Evolutionary conservation across 345 rosid genomes (phyloP), one percentile per base, ranked within the genome.

Genomic region (Erodium maritimum): DNA sequence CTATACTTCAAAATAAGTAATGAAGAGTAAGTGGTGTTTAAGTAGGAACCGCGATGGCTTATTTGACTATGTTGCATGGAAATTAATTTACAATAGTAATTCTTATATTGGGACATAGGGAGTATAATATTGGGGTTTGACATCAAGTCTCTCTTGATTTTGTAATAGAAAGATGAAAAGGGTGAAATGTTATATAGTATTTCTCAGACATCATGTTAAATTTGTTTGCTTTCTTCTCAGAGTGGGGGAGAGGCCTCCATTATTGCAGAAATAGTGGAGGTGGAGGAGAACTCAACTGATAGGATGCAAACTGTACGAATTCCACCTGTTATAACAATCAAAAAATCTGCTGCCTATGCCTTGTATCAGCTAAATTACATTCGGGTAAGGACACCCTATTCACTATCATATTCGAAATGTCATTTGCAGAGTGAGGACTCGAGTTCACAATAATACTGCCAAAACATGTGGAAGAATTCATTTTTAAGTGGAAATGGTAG

Each of bases 211-310:
- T 24, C 37, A 17, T 50, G 19, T 50, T 52, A 23, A 60, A 21
- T 57, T 58, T 14, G 24, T 19, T 54, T 29, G 33, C 22, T 22
- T 16, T 54, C 17, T 19, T 22, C 18, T 24, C 33, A 90, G 97
- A 87, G 86, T 53, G 97, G 97, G 14, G 79, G 88, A 56, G 97
- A 91, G 66, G 87, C 97, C 48, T 91, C 90, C 17, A 82, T 91
- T 0, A 82, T 91, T 20, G 95, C 95, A 14, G 95, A 88, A 72
- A 64, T 91, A 53, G 96, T 85, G 59, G 98, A 91, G 75, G 94
- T 87, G 17, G 96, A 93, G 85, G 89, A 89, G 77, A 93, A 89
- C 61, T 80, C 94, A 5, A 76, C 86, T 22, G 75, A 56, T 48
- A 73, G 72, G 66, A 88, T 88, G 96, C 81, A 73, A 59, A 85